Base-by-base conservation (phyloP, 2,329 filamentous ascomycete species). In the Shiraia sp. region DNA sequence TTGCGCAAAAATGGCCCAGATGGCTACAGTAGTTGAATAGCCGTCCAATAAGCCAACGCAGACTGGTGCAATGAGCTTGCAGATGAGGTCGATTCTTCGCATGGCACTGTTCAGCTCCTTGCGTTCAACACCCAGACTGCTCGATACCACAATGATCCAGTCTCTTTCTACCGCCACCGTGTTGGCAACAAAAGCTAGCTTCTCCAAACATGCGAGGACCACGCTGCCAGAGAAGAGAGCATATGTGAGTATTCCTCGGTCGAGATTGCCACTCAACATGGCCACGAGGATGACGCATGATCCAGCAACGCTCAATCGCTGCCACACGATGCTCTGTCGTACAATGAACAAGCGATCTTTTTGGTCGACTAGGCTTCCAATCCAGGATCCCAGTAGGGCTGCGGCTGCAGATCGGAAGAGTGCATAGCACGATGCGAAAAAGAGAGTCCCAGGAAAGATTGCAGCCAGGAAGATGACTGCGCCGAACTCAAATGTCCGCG, bases 391-490 rank as follows among this genome's bases (percentile, higher is more conserved):
- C 6, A 87, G 69, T 0, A 82, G 19, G 3, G 85, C 77, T 0
- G 82, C 83, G 0, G 81, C 73, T 0, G 74, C 67, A 5, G 79
- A 76, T 15, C 86, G 79, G 4, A 77, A 71, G 6, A 89, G 68
- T 0, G 86, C 86, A 57, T 89, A 90, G n/a, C 85, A 69, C 0
- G 85, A 88, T 41, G 84, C 76, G 25, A 81, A 85, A 15, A 86
- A 73, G 15, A 90, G 70, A 0, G 84, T 87, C 1, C 73, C 55
- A 0, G 74, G 74, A 34, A 70, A 76, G 23, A 75, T 71, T 3
- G 60, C 50, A 2, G 73, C 72, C 1, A 78, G 63, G 52, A 76
- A 78, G 10, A 78, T 64, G 10, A 77, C 71, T n/a, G 74, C 71
- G 24, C 72, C 74, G 45, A 78, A 77, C 49, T 78, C 75, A 53